Base-by-base conservation (phyloP, 768 basidiomycete genomes). In the Cytidiella melzeri region DNA sequence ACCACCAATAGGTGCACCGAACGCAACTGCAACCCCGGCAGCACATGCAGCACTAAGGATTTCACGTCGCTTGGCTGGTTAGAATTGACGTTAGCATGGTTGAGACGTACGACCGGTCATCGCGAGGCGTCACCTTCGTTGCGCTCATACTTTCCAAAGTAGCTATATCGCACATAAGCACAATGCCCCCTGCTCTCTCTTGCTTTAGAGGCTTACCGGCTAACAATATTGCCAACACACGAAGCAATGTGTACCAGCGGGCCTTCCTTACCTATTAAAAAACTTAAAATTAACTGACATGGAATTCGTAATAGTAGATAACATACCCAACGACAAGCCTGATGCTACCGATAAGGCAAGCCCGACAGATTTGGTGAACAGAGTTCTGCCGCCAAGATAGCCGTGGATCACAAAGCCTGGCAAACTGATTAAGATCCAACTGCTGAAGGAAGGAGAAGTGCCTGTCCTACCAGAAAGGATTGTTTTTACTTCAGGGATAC, bases 401-500 rank as follows among this genome's bases (percentile, higher is more conserved):
- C 96, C 96, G 53, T 96, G 92, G 49, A 99, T 96, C 21, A 97
- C 94, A 61, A 96, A 97, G 28, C 94, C 92, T 81, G 51, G 10
- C 3, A 49, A 40, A 46, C 50, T 45, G 42, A 28, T 43, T 53
- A 26, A 41, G 49, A 49, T 30, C 36, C n/a, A n/a, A n/a, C n/a
- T n/a, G n/a, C n/a, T n/a, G n/a, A n/a, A n/a, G n/a, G n/a, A n/a
- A 20, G 45, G 36, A 47, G 43, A 11, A 10, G 21, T 34, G 21
- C 26, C 15, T 30, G 7, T 50, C 68, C 38, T 56, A 83, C 89
- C 92, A 43, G 87, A 90, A 39, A 95, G 74, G 49, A 95, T 92
- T 0, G 89, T 90, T 66, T 99, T 99, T 64, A 99, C 86, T 66
- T 99, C 95, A 0, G 94, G 93, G 48, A 98, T 94, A 42, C 96